Conservation (phyloP, 23 red algal species). For the Gracilaria caudata region DNA sequence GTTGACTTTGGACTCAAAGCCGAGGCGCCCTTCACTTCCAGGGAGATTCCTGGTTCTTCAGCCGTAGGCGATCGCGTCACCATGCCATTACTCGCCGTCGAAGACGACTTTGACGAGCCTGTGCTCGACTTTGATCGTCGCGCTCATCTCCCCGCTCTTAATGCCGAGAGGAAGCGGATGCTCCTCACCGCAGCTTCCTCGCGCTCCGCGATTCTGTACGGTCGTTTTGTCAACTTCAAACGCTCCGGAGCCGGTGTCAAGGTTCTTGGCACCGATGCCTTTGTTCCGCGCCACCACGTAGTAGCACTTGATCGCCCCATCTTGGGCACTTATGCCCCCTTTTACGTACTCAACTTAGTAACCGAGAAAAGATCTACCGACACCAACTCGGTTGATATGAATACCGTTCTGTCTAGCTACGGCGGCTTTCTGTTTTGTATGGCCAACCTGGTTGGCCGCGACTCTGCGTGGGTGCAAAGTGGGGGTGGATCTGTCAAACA, state of each 20-base stretch:
- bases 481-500: slow-evolving; percentile 70
- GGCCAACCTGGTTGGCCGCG: slow-evolving; percentile 64
- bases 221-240: slow-evolving; percentile 67
- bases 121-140: slow-evolving; percentile 70
- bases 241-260: slow-evolving; percentile 69
- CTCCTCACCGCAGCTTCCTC: slow-evolving; percentile 16
- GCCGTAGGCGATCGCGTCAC: slow-evolving; percentile 72
- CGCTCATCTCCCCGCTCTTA: slow-evolving; percentile 35
- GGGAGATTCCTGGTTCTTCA: slow-evolving; percentile 67
- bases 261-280: slow-evolving; percentile 68
- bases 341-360: slow-evolving; percentile 58
- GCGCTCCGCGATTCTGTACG: slow-evolving; percentile 48
- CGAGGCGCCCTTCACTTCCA: slow-evolving; percentile 80
- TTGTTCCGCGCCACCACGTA: slow-evolving; percentile 76
- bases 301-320: slow-evolving; percentile 62
- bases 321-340: slow-evolving; percentile 82
- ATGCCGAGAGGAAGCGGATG: slow-evolving; percentile 36
- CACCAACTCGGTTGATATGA: slow-evolving; percentile 24
- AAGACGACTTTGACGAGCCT: slow-evolving; percentile 95
- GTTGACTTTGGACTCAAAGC: slow-evolving; percentile 95
- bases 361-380: background rate
- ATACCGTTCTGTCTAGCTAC: slow-evolving; percentile 75
- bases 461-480: slow-evolving; percentile 63
- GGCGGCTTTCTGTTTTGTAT: slow-evolving; percentile 73
- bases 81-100: slow-evolving; percentile 68